Percentiles rank a stretch among this genome's conserved stretches.
Conservation (phyloP, 805 yeast genomes). For the Torulaspora franciscae region DNA sequence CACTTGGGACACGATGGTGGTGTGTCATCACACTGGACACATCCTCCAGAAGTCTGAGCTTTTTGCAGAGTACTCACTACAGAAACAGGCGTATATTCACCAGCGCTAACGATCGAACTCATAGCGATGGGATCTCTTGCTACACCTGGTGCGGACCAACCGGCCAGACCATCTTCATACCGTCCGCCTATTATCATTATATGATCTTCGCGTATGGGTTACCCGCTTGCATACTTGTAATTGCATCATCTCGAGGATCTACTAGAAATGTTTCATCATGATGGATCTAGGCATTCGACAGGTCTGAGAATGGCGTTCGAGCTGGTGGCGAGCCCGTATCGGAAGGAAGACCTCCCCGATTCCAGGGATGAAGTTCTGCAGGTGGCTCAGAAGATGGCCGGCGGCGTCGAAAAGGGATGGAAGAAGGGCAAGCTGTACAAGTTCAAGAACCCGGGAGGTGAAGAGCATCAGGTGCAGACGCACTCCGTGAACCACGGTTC, state of each 20-base stretch:
- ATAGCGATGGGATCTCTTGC: constrained; percentile 1
- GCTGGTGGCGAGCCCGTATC: constrained; percentile 9
- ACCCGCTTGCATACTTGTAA: not conserved
- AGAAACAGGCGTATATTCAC: not conserved
- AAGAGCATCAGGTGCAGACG: constrained; percentile 32
- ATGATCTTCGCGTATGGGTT: not conserved
- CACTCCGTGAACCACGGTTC: constrained; percentile 26
- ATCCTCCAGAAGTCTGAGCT: constrained; percentile 30
- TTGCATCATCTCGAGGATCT: not conserved
- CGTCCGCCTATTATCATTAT: no score
- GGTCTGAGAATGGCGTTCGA: constrained; percentile 3
- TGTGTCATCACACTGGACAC: constrained; percentile 39
- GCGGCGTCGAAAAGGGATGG: constrained; percentile 28
- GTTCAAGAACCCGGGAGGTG: constrained; percentile 26
- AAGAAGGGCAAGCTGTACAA: constrained; percentile 33
- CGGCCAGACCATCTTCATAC: no score
- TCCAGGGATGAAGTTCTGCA: constrained; percentile 12
- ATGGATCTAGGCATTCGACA: not conserved
- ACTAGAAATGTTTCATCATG: not conserved
- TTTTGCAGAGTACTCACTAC: constrained; percentile 4
- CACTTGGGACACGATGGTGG: constrained; percentile 52
- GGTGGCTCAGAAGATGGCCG: constrained; percentile 27
- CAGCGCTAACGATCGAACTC: constrained; percentile 7
- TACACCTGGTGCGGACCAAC: not conserved
- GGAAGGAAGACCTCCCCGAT: constrained; percentile 14